These are phyloP conservation scores for Lentinula detonsa DNA, from an alignment of 768 basidiomycete genomes.

Conservation along the genomic window DNA sequence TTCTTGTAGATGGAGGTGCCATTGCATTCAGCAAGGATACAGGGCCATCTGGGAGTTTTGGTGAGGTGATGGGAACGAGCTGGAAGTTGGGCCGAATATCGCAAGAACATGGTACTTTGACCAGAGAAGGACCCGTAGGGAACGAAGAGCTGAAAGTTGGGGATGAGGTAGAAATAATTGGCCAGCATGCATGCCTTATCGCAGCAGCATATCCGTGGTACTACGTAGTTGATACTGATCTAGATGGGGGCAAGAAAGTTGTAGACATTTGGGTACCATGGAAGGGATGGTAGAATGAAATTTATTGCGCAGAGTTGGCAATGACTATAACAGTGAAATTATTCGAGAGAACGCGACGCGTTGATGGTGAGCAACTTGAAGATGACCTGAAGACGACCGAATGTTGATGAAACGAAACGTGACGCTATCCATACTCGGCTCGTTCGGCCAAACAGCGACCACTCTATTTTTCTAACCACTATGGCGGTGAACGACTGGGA, in stretches of 20 bases:
- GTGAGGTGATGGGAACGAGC: slow-evolving; percentile 59
- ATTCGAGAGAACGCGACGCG: neutral
- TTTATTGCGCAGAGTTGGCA: neutral
- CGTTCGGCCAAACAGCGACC: neutral
- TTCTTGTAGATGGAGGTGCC: slow-evolving; percentile 76
- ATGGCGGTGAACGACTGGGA: slow-evolving; percentile 67
- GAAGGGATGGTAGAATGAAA: slow-evolving; percentile 72
- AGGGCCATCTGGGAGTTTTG: slow-evolving; percentile 66
- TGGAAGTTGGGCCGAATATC: slow-evolving; percentile 65
- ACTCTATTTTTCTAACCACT: neutral
- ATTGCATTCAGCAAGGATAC: slow-evolving; percentile 87
- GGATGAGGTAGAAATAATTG: slow-evolving; percentile 63
- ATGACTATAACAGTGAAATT: neutral
- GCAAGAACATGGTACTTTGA: slow-evolving; percentile 77
- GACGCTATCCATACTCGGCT: neutral
- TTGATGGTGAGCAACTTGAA: neutral
- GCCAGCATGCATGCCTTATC: slow-evolving; percentile 83
- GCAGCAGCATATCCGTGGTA: slow-evolving; percentile 80
- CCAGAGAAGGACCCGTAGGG: slow-evolving; percentile 21
- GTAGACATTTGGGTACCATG: slow-evolving; percentile 86
- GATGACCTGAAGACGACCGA: no score
- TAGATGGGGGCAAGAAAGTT: slow-evolving; percentile 43
- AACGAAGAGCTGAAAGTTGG: slow-evolving; percentile 44
- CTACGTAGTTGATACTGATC: slow-evolving; percentile 70
- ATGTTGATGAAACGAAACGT: slow-evolving; percentile 1